Base-by-base conservation (phyloP, 2,329 filamentous ascomycete genomes). In the Capronia americana region DNA sequence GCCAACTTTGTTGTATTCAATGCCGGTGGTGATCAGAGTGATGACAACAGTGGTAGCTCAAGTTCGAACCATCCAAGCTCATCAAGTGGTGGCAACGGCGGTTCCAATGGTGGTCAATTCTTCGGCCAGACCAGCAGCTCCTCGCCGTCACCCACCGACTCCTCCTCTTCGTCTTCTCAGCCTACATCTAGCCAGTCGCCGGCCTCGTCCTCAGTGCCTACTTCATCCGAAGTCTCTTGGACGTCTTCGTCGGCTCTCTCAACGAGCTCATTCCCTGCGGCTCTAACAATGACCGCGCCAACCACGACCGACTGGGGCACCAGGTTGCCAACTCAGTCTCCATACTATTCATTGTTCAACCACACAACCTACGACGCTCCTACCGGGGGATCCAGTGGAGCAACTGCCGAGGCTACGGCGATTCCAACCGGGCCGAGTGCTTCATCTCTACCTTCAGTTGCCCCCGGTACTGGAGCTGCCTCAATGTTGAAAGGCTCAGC, bases 1-100 rank as follows among this genome's bases (percentile, higher is more conserved):
- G 91, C 90, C 51, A 87, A 87, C 73, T 87, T 93, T 69, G 85
- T 92, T 28, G 86, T 91, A 32, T 86, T 85, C 71, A 77, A 79
- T n/a, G 72, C 74, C 48, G 77, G 75, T 50, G 72, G 72, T 14
- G 81, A 84, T 66, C 77, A 73, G 48, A 76, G 78, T 59, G 73
- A 41, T 32, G 59, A 32, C 20, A 58, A 41, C 54, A 66, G 48
- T 24, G 61, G 48, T 41, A 66, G 59, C 61, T 50, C 53, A 32
- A 24, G 64, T 53, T 60, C 48, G 5, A 30, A 50, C 23, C 57
- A 51, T 12, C 32, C 55, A 44, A 23, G 28, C 5, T 28, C 58
- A 6, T 41, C 30, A 3, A 24, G 54, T 41, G 59, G 53, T 14
- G 57, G 38, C 32, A 59, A 65, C 48, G 20, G 20, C 20, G 20